Base-by-base conservation (phyloP, 345 rosid species). In the Geranium rotundifolium region DNA sequence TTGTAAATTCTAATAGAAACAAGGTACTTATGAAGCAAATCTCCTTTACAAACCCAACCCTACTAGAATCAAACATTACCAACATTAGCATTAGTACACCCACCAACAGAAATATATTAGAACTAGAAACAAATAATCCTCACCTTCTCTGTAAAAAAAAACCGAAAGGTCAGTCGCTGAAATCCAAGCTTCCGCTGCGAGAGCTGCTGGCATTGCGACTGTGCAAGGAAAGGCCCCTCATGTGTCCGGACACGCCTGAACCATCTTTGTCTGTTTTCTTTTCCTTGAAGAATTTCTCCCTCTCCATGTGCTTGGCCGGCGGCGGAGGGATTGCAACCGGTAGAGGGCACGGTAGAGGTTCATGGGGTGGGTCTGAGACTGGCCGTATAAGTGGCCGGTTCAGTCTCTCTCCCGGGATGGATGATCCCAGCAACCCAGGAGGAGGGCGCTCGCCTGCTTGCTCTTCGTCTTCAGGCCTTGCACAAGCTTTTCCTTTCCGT, bases 271-370 rank as follows among this genome's bases (percentile, higher is more conserved):
- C 27, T 2, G 65, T 77, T 75, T 80, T 90, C 67, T 86, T 90
- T 69, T 86, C 96, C 91, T 83, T 79, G 65, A 93, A 93, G 78
- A 88, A 93, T n/a, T 52, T 86, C 67, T 93, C 96, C 82, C 99
- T 83, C 75, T 93, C 97, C 7, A 80, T 9, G 20, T 85, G 96
- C 72, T 88, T 90, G 59, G 99, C 83, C 57, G 99, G 97, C 12
- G 99, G 99, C 5, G 99, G 99, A 13, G 99, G 99, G 67, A 93
- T 86, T 17, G 74, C 84, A 59, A 82, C 77, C 18, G 82, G 63
- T 18, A 85, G 78, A 19, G 74, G 71, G 58, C 82, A 76, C 20
- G 77, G 65, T 19, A 29, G 60, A 59, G 72, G 63, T 60, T 81
- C 84, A 2, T 74, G 77, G 30, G 74, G 62, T 61, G 76, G 62